Conservation (phyloP, 2,329 filamentous ascomycete species). For the Trichoderma koningiopsis region DNA sequence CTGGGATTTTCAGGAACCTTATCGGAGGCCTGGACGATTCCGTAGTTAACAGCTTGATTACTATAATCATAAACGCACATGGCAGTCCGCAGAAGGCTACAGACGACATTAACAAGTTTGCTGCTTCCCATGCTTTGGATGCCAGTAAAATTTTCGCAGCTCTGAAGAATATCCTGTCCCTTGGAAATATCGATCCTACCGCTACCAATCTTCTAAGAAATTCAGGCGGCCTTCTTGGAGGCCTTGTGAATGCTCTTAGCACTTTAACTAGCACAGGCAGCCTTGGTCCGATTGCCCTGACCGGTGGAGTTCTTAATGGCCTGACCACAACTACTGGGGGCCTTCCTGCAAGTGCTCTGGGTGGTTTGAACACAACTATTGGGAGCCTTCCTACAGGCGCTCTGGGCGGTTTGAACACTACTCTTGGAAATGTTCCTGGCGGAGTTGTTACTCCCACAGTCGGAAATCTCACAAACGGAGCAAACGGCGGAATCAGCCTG, state of each 20-base stretch:
- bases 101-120: neutral
- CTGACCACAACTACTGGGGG: too few relatives aligned
- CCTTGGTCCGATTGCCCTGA: neutral
- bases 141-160: neutral
- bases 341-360: too few relatives aligned
- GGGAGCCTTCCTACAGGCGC: neutral
- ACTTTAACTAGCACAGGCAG: neutral
- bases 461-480: neutral
- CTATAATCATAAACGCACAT: neutral
- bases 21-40: neutral
- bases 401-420: neutral
- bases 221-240: neutral
- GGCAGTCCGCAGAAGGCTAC: neutral
- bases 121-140: neutral
- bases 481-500: neutral
- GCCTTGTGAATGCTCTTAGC: neutral
- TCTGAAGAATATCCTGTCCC: neutral
- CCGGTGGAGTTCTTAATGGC: neutral
- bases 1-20: neutral
- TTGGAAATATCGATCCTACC: neutral
- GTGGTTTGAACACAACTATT: neutral
- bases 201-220: neutral
- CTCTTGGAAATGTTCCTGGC: neutral
- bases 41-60: neutral
- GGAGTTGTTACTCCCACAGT: neutral